phyloP scores from a whole-genome alignment of 805 yeast species.

The Lipomyces oligophaga region DNA sequence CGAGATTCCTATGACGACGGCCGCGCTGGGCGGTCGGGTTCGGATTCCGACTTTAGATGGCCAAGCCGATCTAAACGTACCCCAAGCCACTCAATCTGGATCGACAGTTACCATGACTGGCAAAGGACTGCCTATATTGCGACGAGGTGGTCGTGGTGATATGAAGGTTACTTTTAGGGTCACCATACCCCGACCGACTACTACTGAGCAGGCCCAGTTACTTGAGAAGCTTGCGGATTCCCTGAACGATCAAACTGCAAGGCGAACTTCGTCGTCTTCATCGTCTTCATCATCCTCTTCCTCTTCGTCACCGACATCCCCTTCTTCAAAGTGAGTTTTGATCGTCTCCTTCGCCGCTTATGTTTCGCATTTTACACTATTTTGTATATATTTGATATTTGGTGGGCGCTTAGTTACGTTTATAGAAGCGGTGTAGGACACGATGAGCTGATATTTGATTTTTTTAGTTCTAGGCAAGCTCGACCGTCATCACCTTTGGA shows the following conservation, averaged over 20 bases:
- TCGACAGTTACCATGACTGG: constrained; percentile 71
- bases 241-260: constrained; percentile 70
- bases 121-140: constrained; percentile 75
- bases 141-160: constrained; percentile 58
- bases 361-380: not conserved
- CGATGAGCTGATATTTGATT: not conserved
- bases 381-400: too few relatives aligned
- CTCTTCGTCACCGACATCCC: constrained; percentile 1
- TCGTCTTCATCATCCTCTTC: constrained; percentile 6
- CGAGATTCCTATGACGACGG: constrained; percentile 87
- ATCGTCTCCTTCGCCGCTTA: constrained; percentile 1
- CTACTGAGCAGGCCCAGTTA: constrained; percentile 80
- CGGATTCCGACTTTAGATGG: constrained; percentile 91
- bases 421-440: too few relatives aligned
- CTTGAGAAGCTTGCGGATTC: constrained; percentile 95
- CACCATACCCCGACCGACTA: constrained; percentile 66
- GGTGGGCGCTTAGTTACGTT: not conserved
- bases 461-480: too few relatives aligned
- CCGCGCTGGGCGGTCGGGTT: constrained; percentile 89
- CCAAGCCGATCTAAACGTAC: constrained; percentile 68
- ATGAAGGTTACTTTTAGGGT: constrained; percentile 72
- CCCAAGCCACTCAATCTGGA: constrained; percentile 80
- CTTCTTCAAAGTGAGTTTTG: constrained; percentile 7
- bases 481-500: not conserved
- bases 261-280: constrained; percentile 2